Evolutionary conservation across 768 basidiomycete species (phyloP), one percentile per base, ranked within the genome.

Genomic region (Hemileccinum rubropunctum): DNA sequence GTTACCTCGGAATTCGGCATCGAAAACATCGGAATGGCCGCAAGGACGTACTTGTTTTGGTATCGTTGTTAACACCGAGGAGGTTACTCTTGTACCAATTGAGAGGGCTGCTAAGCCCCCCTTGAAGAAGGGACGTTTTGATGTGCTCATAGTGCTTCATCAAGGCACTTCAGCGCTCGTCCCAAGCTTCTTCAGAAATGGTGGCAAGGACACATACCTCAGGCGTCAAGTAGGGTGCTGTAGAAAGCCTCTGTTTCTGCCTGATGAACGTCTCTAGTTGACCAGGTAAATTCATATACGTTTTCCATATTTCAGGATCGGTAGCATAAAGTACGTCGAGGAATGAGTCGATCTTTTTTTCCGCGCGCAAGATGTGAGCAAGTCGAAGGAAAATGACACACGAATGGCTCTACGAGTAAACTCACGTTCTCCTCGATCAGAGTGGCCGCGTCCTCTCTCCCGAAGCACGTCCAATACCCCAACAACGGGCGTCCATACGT

Each of bases 401-500:
- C 11, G 1, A 13, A 5, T 26, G 21, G 14, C 27, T 9, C 2
- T 12, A 8, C 26, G 26, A 30, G 23, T 12, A 35, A 34, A 60
- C 70, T 17, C 45, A 75, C 73, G 38, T 71, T 63, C 2, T 58
- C 57, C 48, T 72, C 68, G 20, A 73, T 70, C 50, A 67, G 8
- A 12, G 42, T 44, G 3, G 67, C 63, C 6, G 72, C 69, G 6
- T 57, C 64, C 8, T 67, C 65, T 40, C 57, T 56, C 4, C 47
- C 52, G 33, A 77, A 58, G 47, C 70, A 74, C 42, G 56, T 56
- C 74, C 74, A 77, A 51, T 77, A 78, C 6, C 76, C 77, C 47
- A 69, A 56, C 12, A 72, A 44, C 14, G 76, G 74, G 26, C 65
- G 67, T 14, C 73, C 74, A 44, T 65, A 53, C n/a, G 34, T 36